phyloP scores from a whole-genome alignment of 2,329 filamentous ascomycete genomes.

The Didymella glomerata region DNA sequence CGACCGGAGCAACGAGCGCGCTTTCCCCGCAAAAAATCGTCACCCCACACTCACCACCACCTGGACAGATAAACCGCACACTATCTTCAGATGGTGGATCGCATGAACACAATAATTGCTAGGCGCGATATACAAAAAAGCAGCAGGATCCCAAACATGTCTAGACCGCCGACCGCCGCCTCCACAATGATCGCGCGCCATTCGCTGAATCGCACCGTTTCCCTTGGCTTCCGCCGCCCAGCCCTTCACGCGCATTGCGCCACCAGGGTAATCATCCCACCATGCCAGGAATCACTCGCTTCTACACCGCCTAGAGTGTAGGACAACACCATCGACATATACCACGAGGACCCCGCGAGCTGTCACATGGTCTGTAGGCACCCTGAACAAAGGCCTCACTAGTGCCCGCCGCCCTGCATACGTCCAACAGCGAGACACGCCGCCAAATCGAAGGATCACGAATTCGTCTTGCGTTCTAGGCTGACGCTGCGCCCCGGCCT shows the following conservation, averaged over 20 bases:
- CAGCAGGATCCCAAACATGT: background rate
- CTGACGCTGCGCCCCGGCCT: conserved; percentile 15
- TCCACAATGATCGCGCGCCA: conserved; percentile 7
- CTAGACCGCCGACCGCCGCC: conserved; percentile 10
- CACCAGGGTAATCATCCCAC: conserved; percentile 19
- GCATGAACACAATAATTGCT: conserved; percentile 10
- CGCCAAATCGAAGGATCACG: conserved; percentile 12
- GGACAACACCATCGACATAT: conserved; percentile 1
- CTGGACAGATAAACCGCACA: background rate
- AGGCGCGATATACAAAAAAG: conserved; percentile 11
- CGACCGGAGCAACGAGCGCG: conserved; percentile 2
- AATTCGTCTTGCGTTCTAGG: conserved; percentile 18
- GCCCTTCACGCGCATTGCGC: conserved; percentile 22
- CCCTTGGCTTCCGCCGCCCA: conserved; percentile 20
- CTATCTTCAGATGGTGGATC: background rate
- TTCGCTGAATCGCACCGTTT: conserved; percentile 16
- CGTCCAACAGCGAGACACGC: conserved; percentile 15
- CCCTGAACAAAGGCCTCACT: conserved; percentile 19
- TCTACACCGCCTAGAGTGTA: conserved; percentile 19
- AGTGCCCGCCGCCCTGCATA: conserved; percentile 23
- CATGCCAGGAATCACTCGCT: conserved; percentile 9
- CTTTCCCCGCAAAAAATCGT: conserved; percentile 5
- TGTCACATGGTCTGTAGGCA: conserved; percentile 24
- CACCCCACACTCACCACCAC: conserved; percentile 13
- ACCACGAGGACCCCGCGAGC: conserved; percentile 14